A percentile compares a stretch with the other conserved stretches of the same genome.
Conservation (phyloP, 148 eudicot species). For the Euryodendron excelsum region DNA sequence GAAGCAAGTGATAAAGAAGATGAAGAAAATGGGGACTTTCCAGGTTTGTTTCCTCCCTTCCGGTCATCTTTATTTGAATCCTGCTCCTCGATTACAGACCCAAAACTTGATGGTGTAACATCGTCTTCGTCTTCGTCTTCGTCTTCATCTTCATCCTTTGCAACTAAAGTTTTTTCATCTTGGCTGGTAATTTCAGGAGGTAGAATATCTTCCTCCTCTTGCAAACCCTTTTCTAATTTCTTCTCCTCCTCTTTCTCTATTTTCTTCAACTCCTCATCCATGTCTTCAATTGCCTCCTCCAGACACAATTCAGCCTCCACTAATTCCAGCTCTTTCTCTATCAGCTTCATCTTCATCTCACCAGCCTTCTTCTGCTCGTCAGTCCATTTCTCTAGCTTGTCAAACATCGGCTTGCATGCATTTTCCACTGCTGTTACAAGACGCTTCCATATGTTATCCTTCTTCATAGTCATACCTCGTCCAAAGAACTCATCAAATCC, state of each 20-base stretch:
- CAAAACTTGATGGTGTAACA: conserved; percentile 69
- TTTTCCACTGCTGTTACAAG: conserved; percentile 38
- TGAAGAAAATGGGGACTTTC: conserved; percentile 71
- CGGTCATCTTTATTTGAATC: conserved; percentile 35
- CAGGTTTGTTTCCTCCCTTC: conserved; percentile 34
- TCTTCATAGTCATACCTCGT: conserved; percentile 28
- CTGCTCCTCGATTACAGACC: conserved; percentile 43
- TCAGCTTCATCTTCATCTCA: conserved; percentile 38
- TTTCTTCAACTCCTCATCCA: conserved; percentile 61
- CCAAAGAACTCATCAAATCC: conserved; percentile 85
- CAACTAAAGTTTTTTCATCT: conserved; percentile 30
- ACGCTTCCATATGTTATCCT: conserved; percentile 40
- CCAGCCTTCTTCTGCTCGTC: conserved; percentile 63
- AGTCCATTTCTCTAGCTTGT: conserved; percentile 54
- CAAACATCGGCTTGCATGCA: conserved; percentile 36
- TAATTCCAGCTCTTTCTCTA: conserved; percentile 62
- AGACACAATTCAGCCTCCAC: conserved; percentile 57
- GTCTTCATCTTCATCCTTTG: conserved; percentile 32
- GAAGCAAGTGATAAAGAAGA: conserved; percentile 52
- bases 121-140: conserved; percentile 58
- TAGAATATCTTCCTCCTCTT: conserved; percentile 37
- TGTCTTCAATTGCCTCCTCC: conserved; percentile 72
- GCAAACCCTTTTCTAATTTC: conserved; percentile 32
- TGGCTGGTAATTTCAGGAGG: conserved; percentile 21
- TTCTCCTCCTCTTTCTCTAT: conserved; percentile 64